Evolutionary conservation across 768 basidiomycete species (phyloP), one percentile per base, ranked within the genome.

Genomic region (Saitozyma sp.): DNA sequence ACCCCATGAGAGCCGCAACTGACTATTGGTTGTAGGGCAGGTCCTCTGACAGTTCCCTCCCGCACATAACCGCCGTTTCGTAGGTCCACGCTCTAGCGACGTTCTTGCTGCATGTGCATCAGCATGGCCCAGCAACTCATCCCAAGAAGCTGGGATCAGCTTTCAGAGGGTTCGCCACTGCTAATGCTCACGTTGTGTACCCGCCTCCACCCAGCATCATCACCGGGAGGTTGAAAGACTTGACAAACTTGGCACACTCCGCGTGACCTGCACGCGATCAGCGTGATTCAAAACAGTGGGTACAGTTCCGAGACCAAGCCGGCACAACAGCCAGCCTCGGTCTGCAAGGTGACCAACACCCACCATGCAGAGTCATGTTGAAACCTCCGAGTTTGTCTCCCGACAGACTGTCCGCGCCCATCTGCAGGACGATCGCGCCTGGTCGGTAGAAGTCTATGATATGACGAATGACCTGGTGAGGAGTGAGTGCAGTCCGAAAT

Each of bases 361-460:
- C 50, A 81, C 82, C 82, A 55, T 91, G 83, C 89, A 99, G 92
- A 1, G 91, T 90, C 54, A 99, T 78, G 79, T 99, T 99, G 83
- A 98, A 92, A 67, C 91, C 91, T 3, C 95, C 95, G 8, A 98
- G 83, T 77, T 94, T 95, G 82, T 99, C 96, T 3, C 92, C 92
- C 0, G 94, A 86, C 43, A 99, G 83, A 10, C 94, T 97, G 75
- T 99, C 96, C 20, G 92, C 91, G 54, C 96, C 96, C 73, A 95
- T 97, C 78, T 98, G 96, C 9, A 98, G 83, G 6, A 96, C 85
- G 61, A 98, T 87, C 0, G 87, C 94, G 1, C 88, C 86, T 0
- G 96, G 96, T 61, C 86, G 86, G 80, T 85, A 95, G 62, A 91
- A 89, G 56, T 94, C 92, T 71, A 96, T 84, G 66, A 94, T 89